These are phyloP conservation scores for Astrothelium subdiscretum DNA, from an alignment of 495 filamentous ascomycete genomes.

Conservation along the genomic window DNA sequence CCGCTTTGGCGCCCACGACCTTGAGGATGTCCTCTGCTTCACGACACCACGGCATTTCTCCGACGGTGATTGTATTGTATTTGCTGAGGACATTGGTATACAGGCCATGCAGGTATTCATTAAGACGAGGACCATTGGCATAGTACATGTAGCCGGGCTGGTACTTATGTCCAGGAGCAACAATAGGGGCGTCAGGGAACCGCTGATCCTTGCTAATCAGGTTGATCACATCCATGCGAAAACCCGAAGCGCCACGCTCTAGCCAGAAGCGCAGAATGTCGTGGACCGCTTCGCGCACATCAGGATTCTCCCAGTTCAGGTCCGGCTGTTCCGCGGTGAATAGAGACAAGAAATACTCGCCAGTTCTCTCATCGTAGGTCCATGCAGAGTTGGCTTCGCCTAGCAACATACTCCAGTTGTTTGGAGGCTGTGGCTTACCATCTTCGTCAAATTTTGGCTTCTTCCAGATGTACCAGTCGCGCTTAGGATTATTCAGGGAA, in stretches of 20 bases:
- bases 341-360: slow-evolving; percentile 44
- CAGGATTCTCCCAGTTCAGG: slow-evolving; percentile 44
- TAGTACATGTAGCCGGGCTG: slow-evolving; percentile 38
- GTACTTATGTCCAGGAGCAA: slow-evolving; percentile 27
- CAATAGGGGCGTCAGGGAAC: slow-evolving; percentile 35
- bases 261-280: slow-evolving; percentile 45
- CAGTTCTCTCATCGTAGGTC: slow-evolving; percentile 40
- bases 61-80: slow-evolving; percentile 41
- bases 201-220: slow-evolving; percentile 38
- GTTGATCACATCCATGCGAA: slow-evolving; percentile 47
- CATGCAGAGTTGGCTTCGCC: slow-evolving; percentile 40
- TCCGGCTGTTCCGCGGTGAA: slow-evolving; percentile 42
- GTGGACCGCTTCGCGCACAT: slow-evolving; percentile 37
- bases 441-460: slow-evolving; percentile 35
- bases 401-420: slow-evolving; percentile 46
- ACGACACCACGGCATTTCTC: slow-evolving; percentile 38
- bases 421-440: slow-evolving; percentile 44
- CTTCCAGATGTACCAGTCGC: slow-evolving; percentile 52
- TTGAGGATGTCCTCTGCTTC: slow-evolving; percentile 33
- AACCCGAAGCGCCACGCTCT: slow-evolving; percentile 40
- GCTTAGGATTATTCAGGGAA: slow-evolving; percentile 37
- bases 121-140: slow-evolving; percentile 47
- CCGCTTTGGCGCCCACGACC: slow-evolving; percentile 34
- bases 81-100: slow-evolving; percentile 31
- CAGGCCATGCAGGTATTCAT: slow-evolving; percentile 42